Percentiles rank a stretch among this genome's conserved stretches.
phyloP scores from a whole-genome alignment of 441 rosid species.

The Isatis lusitanica region DNA sequence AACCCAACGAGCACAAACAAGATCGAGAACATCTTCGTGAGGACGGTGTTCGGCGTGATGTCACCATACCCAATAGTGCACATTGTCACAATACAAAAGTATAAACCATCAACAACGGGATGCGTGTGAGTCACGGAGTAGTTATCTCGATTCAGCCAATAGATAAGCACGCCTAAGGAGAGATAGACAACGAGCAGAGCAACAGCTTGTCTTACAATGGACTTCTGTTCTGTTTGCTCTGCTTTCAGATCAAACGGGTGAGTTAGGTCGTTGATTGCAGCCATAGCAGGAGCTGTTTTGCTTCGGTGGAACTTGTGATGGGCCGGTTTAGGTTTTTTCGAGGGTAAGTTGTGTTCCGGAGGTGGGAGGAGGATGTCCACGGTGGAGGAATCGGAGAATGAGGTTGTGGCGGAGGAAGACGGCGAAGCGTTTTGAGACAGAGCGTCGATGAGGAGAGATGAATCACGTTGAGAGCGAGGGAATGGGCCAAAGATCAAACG shows the following conservation, averaged over 20 bases:
- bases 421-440: conserved; percentile 43
- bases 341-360: neutral
- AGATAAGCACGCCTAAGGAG: conserved; percentile 71
- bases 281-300: conserved; percentile 80
- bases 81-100: conserved; percentile 94
- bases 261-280: conserved; percentile 50
- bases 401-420: conserved; percentile 13
- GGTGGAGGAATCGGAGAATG: conserved; percentile 21
- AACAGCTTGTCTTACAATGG: conserved; percentile 59
- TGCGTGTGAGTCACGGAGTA: conserved; percentile 66
- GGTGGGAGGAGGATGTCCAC: conserved; percentile 25
- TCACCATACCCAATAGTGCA: conserved; percentile 97
- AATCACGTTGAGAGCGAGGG: conserved; percentile 33
- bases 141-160: conserved; percentile 56
- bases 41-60: conserved; percentile 62
- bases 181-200: conserved; percentile 60
- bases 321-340: neutral
- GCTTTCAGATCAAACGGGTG: conserved; percentile 42
- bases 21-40: conserved; percentile 80
- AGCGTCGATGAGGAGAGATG: conserved; percentile 47
- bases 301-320: conserved; percentile 45
- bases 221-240: conserved; percentile 49
- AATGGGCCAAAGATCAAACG: conserved; percentile 65
- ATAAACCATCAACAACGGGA: conserved; percentile 87
- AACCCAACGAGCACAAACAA: conserved; percentile 89